Evolutionary conservation across 345 rosid species (phyloP), one percentile per base, ranked within the genome.

Genomic region (Xanthoceras sorbifolium): DNA sequence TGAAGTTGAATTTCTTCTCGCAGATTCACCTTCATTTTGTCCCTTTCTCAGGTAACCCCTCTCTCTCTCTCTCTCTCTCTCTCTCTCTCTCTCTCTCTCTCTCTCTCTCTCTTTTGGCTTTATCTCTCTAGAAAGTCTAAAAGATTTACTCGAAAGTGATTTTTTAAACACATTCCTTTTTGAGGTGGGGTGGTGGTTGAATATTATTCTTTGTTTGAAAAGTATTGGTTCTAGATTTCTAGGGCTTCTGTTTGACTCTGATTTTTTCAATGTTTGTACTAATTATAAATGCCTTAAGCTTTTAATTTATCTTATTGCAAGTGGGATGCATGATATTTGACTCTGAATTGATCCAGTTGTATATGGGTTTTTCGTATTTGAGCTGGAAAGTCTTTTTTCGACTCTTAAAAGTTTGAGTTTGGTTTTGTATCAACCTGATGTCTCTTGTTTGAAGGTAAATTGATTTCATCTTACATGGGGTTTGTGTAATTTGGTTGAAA

Each of bases 21-120:
- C 67, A 61, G 81, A 78, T 82, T 78, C 67, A 54, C 64, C 64
- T 74, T 61, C 64, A 59, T 73, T 74, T 64, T 74, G 67, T 79
- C 48, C 69, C 71, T 76, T 81, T 57, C 28, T 11, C 36, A 64
- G 76, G 78, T 74, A 73, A 48, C 18, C 52, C 1, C 31, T 46
- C 55, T 67, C 59, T 67, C 75, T 71, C 75, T 71, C 36, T 69
- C 64, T 14, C 65, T 34, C 29, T 38, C 11, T 65, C 23, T 10
- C 1, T 62, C 42, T 76, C 68, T 34, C 5, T 0, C 31, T 46
- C 55, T 67, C 59, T 67, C 75, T 71, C 31, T 46, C 55, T 67
- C 59, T 67, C 75, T 71, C 75, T 71, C 36, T 69, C 64, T 14
- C 65, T 34, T 40, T 38, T 22, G 28, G 65, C 11, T 65, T 31